phyloP scores from a whole-genome alignment of 2,329 filamentous ascomycete genomes.

The Colletotrichum liriopes region DNA sequence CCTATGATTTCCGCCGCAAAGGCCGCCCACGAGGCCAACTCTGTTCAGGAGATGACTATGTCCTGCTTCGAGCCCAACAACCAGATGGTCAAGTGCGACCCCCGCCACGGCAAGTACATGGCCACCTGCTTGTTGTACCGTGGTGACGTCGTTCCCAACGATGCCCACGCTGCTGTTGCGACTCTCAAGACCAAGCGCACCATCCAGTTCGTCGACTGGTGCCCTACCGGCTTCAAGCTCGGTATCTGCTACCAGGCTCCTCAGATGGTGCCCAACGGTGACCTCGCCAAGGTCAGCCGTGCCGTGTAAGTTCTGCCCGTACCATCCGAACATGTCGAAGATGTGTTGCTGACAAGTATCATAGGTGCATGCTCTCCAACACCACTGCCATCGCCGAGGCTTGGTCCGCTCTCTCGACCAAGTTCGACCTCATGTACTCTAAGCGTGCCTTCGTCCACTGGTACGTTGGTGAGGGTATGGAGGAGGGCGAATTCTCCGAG shows the following conservation, averaged over 20 bases:
- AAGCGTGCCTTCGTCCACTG: constrained; percentile 99
- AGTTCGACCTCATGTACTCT: constrained; percentile 99
- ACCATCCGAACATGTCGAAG: neutral
- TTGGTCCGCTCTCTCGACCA: constrained; percentile 95
- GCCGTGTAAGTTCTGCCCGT: constrained; percentile 84
- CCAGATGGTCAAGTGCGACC: constrained; percentile 99
- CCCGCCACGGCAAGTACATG: constrained; percentile 99
- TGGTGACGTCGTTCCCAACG: constrained; percentile 97
- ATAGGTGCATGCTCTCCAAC: constrained; percentile 97
- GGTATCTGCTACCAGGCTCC: constrained; percentile 99
- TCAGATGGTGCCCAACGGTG: constrained; percentile 95
- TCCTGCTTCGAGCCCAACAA: constrained; percentile 99
- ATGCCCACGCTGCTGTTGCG: constrained; percentile 92
- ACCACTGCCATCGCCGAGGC: constrained; percentile 99
- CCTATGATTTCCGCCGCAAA: constrained; percentile 96
- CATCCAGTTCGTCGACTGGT: constrained; percentile 99
- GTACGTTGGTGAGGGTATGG: constrained; percentile 99
- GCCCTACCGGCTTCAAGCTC: constrained; percentile 99
- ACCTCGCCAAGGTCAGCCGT: constrained; percentile 97
- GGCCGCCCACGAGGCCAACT: constrained; percentile 98
- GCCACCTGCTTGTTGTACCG: constrained; percentile 98
- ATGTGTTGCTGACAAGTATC: constrained; percentile 11
- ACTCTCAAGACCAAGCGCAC: constrained; percentile 99
- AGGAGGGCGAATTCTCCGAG: constrained; percentile 99
- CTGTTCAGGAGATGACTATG: constrained; percentile 98